Base-by-base conservation (phyloP, 2,329 filamentous ascomycete genomes). In the Diaporthe sp. region DNA sequence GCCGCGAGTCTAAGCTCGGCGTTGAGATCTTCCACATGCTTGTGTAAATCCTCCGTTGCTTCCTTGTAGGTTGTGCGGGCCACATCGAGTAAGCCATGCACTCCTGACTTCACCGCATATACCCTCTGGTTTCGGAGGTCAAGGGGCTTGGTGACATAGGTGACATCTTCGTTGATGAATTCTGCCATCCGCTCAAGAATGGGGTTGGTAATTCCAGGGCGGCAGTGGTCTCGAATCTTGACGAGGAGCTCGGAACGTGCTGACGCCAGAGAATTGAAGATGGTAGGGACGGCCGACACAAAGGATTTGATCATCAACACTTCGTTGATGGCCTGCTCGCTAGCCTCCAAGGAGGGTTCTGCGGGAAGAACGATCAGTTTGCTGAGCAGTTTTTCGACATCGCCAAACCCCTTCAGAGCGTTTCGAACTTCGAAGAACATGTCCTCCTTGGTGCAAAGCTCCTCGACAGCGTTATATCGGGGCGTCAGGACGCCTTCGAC, bases 41-140 rank as follows among this genome's bases (percentile, higher is more conserved):
- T 77, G 39, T 81, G 78, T 87, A 80, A 90, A 81, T 98, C 94
- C 65, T 93, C 90, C 7, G 92, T 97, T 2, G 93, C 91, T 81
- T 98, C 96, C 78, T 97, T 97, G 84, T 97, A 98, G 0, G 94
- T 95, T 79, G 95, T 93, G 7, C 96, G 90, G 44, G 95, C 94
- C 50, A 98, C 94, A 83, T 98, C 96, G 5, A 98, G 89, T 73
- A 98, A 89, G 3, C 94, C 94, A 78, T 94, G 95, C 55, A 97
- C 91, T 0, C 94, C 94, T 59, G 94, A 91, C 89, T 94, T 71
- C 30, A 75, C 69, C 7, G 74, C 72, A 25, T 69, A 75, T 2
- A 73, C 72, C 76, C 96, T 89, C 81, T 98, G 96, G 75, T 98
- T 97, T 19, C 96, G 90, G 73, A 98, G 86, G 76, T 98, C 96